Base-by-base conservation (phyloP, 805 yeast genomes). In the Diddensiella santjacobensis region DNA sequence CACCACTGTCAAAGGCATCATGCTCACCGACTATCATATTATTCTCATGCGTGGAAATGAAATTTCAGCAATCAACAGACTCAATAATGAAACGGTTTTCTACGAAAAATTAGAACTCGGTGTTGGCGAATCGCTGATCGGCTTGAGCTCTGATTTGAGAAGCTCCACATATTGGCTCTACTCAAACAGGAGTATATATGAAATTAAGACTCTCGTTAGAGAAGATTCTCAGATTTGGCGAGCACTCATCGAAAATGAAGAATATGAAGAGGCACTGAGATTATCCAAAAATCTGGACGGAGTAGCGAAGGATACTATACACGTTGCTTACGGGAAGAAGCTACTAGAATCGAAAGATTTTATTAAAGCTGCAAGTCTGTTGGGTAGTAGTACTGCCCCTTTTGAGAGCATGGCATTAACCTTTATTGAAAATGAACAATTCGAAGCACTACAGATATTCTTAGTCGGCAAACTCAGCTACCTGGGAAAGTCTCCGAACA, bases 181-280 rank as follows among this genome's bases (percentile, higher is more conserved):
- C 57, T 79, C 93, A 0, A 64, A 69, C 10, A 60, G 67, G 3
- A 72, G 72, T 42, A 79, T 93, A 6, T 85, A 75, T 60, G 99
- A 93, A 62, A 66, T 93, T 4, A 57, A 54, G 15, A 73, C 83
- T 6, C 70, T 87, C 10, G 74, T 74, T 30, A 76, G 84, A 58
- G 97, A 91, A 63, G 71, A 81, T 3, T 69, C 75, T 3, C 84
- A 84, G 22, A 81, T 90, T 2, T 87, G 97, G 96, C 77, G 75
- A 45, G 69, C 78, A 0, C 64, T 82, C 58, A 61, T 81, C n/a
- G 73, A 72, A 2, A 70, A 70, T 44, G 64, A 70, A 4, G 66
- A 77, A 48, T 91, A 73, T 63, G 86, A 83, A 15, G 79, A 78
- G 40, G 96, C 96, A 0, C 67, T 87, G 41, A 54, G 62, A 1